Evolutionary conservation across 1,284 basidiomycete genomes (phyloP), one percentile per base, ranked within the genome.

Genomic region (Xerocomus amazonicus): DNA sequence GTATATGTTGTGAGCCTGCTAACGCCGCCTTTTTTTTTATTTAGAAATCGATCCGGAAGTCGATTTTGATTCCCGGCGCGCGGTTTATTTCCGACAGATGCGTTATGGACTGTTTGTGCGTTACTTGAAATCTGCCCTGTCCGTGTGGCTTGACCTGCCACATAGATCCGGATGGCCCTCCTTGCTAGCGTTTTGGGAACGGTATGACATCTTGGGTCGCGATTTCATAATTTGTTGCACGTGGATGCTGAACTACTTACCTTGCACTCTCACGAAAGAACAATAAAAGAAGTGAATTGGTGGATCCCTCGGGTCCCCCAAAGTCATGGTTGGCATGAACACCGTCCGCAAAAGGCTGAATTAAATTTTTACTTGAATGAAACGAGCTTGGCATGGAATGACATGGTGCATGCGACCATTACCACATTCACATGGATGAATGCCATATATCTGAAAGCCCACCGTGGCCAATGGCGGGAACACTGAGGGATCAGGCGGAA

Each of bases 21-120:
- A 27, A 60, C 39, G 7, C 27, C 12, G 7, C 26, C 14, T 43
- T 26, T 33, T 23, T 23, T 37, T 37, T 19, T 13, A 6, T 28
- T 45, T 62, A 86, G 93, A 99, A 87, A 96, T 99, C 60, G 94
- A 97, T 67, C 91, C 94, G 6, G 95, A 98, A 68, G 94, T 99
- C 47, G 97, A 99, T 73, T 98, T 97, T 62, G 96, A 99, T 70
- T 89, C 84, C 12, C 83, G 90, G 41, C 81, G 95, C 12, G 96
- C 95, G 1, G 95, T 94, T 29, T 99, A 97, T 75, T 97, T 98
- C 87, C 84, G 97, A 43, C 95, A 98, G 69, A 97, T 98, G 94
- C 87, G 94, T 55, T 97, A 96, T 70, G 97, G 96, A 46, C 85
- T 98, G 57, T 98, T 95, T 69, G 91, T 96, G 62, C 70, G 91